Conservation (phyloP, 768 basidiomycete genomes). For the Boletus vinaceobasis region DNA sequence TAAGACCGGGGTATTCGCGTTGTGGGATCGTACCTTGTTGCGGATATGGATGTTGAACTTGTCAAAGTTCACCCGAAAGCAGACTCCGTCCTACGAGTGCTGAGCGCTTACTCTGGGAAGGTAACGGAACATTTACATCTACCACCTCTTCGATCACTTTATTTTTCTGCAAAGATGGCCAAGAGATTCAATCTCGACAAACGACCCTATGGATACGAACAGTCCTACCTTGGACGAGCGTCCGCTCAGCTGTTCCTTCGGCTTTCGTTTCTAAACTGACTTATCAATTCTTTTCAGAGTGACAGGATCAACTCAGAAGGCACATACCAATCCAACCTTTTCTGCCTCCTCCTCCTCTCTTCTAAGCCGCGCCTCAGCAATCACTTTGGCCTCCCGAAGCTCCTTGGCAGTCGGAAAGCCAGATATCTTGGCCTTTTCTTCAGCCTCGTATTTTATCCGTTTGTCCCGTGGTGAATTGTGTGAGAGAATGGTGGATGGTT, state of each 20-base stretch:
- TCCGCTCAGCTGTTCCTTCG: slow-evolving; percentile 41
- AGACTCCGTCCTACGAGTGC: slow-evolving; percentile 55
- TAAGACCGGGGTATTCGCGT: not conserved
- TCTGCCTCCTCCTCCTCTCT: slow-evolving; percentile 73
- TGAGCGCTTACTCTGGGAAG: not conserved
- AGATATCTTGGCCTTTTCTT: slow-evolving; percentile 68
- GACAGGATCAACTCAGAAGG: not conserved
- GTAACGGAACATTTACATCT: slow-evolving; percentile 51
- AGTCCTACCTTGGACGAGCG: slow-evolving; percentile 52
- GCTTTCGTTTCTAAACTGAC: slow-evolving; percentile 57
- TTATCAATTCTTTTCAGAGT: slow-evolving; percentile 14
- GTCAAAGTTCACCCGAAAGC: slow-evolving; percentile 87
- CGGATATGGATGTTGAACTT: slow-evolving; percentile 85
- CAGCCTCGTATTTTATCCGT: slow-evolving; percentile 73
- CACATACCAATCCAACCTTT: slow-evolving; percentile 66
- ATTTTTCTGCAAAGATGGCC: slow-evolving; percentile 35
- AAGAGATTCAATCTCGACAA: slow-evolving; percentile 18
- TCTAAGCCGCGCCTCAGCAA: slow-evolving; percentile 58
- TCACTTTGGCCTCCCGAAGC: slow-evolving; percentile 66
- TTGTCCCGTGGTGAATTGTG: slow-evolving; percentile 81
- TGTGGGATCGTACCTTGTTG: slow-evolving; percentile 58
- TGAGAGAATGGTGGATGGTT: slow-evolving; percentile 72
- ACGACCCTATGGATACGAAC: not conserved
- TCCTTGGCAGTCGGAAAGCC: slow-evolving; percentile 83
- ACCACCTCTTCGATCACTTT: slow-evolving; percentile 51